Percentiles rank a stretch among this genome's conserved stretches.
Conservation (phyloP, 495 filamentous ascomycete genomes). For the Tuber brumale region DNA sequence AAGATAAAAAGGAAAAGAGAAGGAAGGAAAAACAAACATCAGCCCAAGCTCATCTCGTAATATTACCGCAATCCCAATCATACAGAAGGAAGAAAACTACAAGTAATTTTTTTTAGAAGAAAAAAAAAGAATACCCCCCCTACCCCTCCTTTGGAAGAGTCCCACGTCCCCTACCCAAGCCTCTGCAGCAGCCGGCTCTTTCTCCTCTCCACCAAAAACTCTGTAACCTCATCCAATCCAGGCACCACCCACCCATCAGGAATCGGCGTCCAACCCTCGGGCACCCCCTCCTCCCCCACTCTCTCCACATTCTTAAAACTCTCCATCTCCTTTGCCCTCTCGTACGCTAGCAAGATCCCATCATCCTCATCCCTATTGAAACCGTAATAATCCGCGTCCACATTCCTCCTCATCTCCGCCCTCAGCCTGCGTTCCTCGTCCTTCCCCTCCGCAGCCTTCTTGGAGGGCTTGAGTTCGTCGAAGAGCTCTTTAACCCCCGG, state of each 20-base stretch:
- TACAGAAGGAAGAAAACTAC: not conserved
- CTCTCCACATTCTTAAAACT: conserved; percentile 56
- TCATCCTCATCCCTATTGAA: conserved; percentile 94
- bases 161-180: conserved; percentile 50
- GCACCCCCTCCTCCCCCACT: conserved; percentile 45
- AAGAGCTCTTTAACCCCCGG: conserved; percentile 97
- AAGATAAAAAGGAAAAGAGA: not conserved
- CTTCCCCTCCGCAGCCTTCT: conserved; percentile 52
- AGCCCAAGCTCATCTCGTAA: not conserved
- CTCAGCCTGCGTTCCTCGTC: conserved; percentile 54
- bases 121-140: not conserved
- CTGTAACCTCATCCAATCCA: conserved; percentile 78
- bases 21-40: not conserved
- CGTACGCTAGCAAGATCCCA: conserved; percentile 72
- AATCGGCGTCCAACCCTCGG: conserved; percentile 70
- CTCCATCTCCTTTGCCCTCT: conserved; percentile 74
- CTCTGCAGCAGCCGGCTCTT: conserved; percentile 74
- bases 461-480: conserved; percentile 63
- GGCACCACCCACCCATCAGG: conserved; percentile 84
- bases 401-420: conserved; percentile 67
- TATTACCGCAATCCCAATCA: not conserved
- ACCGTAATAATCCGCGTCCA: conserved; percentile 93
- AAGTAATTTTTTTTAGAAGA: not conserved
- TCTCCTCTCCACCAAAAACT: conserved; percentile 84
- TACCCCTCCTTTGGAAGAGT: not conserved